Evolutionary conservation across 192 early-diverging fungal species (phyloP), one percentile per base, ranked within the genome.

Genomic region (Spinellus fusiger): DNA sequence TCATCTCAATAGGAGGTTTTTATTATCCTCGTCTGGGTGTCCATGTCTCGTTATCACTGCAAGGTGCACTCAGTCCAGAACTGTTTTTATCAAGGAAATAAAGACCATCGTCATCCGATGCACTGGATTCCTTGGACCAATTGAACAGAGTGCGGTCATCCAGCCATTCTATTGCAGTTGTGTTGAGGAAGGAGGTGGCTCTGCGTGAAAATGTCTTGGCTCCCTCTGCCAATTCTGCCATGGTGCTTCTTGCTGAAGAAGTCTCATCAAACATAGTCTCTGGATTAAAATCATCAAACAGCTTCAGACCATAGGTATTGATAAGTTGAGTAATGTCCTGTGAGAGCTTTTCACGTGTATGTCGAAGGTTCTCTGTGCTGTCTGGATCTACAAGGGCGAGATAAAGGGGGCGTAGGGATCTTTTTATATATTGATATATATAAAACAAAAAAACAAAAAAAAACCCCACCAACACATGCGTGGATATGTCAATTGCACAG

Each of bases 401-500:
- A 59, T 89, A 95, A 27, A 97, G 77, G 1, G 96, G 94, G 4
- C 87, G 84, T 37, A 98, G 76, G 6, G 94, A 92, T 58, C 81
- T 50, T 9, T 9, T 38, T 38, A n/a, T n/a, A n/a, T n/a, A 15
- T 38, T 38, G 7, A 38, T 83, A 27, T n/a, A 4, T 28, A 37
- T 35, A 54, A 71, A 40, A 54, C 80, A 58, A 52, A 76, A 75
- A 56, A 74, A 50, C 33, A 54, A 33, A 33, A 1, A n/a, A n/a
- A n/a, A n/a, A n/a, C n/a, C n/a, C n/a, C n/a, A n/a, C n/a, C n/a
- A n/a, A n/a, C n/a, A n/a, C n/a, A n/a, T n/a, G n/a, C n/a, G n/a
- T n/a, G n/a, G n/a, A n/a, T n/a, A 1, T 33, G 32, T 35, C 28
- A 16, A 37, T 48, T 5, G n/a, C 15, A 34, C 2, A 29, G n/a